Base-by-base conservation (phyloP, 257 asterid genomes). In the Leptodermis oblonga region DNA sequence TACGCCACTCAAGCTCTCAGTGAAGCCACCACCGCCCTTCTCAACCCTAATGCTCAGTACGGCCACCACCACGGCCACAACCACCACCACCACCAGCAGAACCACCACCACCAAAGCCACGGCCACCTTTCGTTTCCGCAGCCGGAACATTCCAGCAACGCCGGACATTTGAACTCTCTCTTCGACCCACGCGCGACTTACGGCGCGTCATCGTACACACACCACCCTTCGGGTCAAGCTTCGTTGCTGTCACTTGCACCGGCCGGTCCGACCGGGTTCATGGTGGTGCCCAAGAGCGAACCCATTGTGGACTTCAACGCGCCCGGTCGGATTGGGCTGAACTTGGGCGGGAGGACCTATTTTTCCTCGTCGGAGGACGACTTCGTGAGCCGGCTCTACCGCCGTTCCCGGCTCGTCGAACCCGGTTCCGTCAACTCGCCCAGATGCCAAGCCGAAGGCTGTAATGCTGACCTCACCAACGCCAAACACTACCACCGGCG, bases 401-500 rank as follows among this genome's bases (percentile, higher is more conserved):
- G 96, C 72, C 92, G 97, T 70, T 81, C 99, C 41, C 83, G 97
- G 77, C 75, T 76, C 23, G 81, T 84, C 10, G 99, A 91, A 2
- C 82, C 90, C 75, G 95, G 96, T 22, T 82, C 92, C 30, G 80
- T 81, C 0, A 89, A 89, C 85, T 70, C 91, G 5, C 96, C 99
- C 0, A 70, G 92, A 66, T 94, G 99, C 76, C 99, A 91, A 31
- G 99, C 97, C 14, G 99, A 94, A 45, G 97, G 97, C 0, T 94
- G 99, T 73, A 86, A 84, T 76, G 97, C 97, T 17, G 97, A 91
- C 84, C 82, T 94, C 55, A 83, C 86, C 49, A 91, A 89, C 76
- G 89, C 97, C 41, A 94, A 94, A 76, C 99, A 91, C 86, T 94
- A 94, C 87, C 99, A 94, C 84, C 89, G 99, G 70, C 91, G 99